phyloP scores from a whole-genome alignment of 2,329 filamentous ascomycete species.

The Nectriaceae sp. region DNA sequence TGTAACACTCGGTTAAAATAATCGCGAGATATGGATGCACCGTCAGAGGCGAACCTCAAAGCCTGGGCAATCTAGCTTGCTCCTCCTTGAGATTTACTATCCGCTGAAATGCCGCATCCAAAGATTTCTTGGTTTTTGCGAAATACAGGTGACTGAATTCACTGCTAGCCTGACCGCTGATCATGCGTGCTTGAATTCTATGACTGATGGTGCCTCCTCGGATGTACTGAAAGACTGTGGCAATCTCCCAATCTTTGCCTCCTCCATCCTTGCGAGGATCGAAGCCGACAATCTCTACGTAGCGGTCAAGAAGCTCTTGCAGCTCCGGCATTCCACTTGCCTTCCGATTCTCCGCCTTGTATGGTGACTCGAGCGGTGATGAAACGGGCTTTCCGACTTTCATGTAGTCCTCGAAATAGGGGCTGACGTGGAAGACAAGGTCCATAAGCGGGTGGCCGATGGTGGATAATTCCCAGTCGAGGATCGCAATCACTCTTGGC shows the following conservation, averaged over 20 bases:
- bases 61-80: too few relatives aligned
- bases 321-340: slow-evolving; percentile 1
- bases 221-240: slow-evolving; percentile 7
- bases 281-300: slow-evolving; percentile 5
- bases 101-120: too few relatives aligned
- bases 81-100: too few relatives aligned
- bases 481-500: slow-evolving; percentile 8
- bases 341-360: neutral
- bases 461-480: slow-evolving; percentile 14
- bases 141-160: slow-evolving; percentile 10
- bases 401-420: neutral
- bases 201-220: slow-evolving; percentile 8
- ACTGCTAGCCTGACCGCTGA: slow-evolving; percentile 12
- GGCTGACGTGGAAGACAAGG: slow-evolving; percentile 5
- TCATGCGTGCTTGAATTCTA: slow-evolving; percentile 9
- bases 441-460: slow-evolving; percentile 12
- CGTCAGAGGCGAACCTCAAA: too few relatives aligned
- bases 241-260: slow-evolving; percentile 10
- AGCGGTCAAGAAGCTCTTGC: slow-evolving; percentile 2
- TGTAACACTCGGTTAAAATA: too few relatives aligned
- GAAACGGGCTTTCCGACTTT: neutral
- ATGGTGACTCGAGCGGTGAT: neutral
- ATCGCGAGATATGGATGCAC: too few relatives aligned
- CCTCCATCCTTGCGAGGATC: slow-evolving; percentile 8
- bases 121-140: too few relatives aligned